Conservation (phyloP, 2,329 filamentous ascomycete species). For the Nigrospora oryzae region DNA sequence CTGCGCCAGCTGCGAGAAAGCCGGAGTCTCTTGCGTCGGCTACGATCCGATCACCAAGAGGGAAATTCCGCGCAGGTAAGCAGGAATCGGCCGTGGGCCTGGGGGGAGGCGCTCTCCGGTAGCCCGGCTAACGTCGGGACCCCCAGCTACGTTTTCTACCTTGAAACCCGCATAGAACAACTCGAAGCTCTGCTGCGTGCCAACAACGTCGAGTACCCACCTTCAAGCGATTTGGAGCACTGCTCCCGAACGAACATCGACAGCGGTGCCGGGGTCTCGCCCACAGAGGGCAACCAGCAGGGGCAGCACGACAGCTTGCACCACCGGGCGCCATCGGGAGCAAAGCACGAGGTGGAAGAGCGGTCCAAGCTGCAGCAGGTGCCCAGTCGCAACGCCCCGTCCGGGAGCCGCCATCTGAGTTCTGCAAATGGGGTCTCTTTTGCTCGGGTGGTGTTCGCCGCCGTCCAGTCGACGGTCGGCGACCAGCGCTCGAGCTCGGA, state of each 20-base stretch:
- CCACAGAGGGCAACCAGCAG: constrained; percentile 22
- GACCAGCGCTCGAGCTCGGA: constrained; percentile 61
- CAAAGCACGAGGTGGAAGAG: constrained; percentile 16
- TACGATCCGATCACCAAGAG: constrained; percentile 96
- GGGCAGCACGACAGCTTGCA: constrained; percentile 12
- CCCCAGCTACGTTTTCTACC: constrained; percentile 81
- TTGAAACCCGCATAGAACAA: constrained; percentile 78
- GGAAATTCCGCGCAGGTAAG: constrained; percentile 86
- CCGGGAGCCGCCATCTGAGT: constrained; percentile 73
- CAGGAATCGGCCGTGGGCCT: neutral
- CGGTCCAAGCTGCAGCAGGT: constrained; percentile 44
- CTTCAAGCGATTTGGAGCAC: constrained; percentile 61
- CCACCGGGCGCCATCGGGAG: constrained; percentile 6
- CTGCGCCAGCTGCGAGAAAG: constrained; percentile 88
- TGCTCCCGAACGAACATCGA: constrained; percentile 41
- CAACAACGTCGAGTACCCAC: constrained; percentile 63
- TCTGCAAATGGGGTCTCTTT: constrained; percentile 90
- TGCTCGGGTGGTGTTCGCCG: constrained; percentile 86
- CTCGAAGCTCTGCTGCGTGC: constrained; percentile 67
- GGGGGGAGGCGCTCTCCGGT: neutral
- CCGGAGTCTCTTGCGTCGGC: constrained; percentile 82
- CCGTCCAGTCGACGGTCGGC: constrained; percentile 66
- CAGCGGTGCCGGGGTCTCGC: constrained; percentile 20
- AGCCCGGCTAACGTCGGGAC: neutral
- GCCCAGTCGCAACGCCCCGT: constrained; percentile 35